Conservation (phyloP, 2,329 filamentous ascomycete species). For the Thelonectria olida region DNA sequence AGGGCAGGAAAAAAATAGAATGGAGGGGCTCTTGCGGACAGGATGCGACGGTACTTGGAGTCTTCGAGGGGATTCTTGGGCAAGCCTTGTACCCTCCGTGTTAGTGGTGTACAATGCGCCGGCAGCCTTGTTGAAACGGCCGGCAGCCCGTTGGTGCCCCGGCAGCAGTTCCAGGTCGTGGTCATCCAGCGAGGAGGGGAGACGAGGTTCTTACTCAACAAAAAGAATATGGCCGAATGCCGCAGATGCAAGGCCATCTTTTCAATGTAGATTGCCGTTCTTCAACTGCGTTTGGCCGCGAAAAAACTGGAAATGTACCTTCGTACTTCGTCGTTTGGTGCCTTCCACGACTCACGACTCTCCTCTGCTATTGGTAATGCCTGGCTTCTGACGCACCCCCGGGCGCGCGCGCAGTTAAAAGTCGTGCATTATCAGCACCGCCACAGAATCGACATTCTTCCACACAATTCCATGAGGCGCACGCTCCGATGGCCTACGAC, state of each 20-base stretch:
- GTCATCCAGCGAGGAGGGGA: no score
- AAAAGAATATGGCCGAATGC: no score
- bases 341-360: background rate
- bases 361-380: background rate
- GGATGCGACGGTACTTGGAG: constrained; percentile 15
- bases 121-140: constrained; percentile 29
- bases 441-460: constrained; percentile 54
- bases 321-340: background rate
- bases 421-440: constrained; percentile 48
- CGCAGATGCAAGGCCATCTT: no score
- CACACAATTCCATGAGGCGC: constrained; percentile 55
- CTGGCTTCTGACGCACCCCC: background rate
- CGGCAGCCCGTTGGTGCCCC: no score
- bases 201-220: no score
- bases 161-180: no score
- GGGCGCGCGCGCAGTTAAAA: constrained; percentile 13
- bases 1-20: constrained; percentile 32
- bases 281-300: background rate
- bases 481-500: constrained; percentile 38
- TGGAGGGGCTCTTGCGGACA: constrained; percentile 17
- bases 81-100: constrained; percentile 12
- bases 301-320: background rate
- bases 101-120: constrained; percentile 35
- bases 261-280: no score
- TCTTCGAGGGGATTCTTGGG: constrained; percentile 20